Conservation (phyloP, 352 stramenopile genomes). For the Pythium rishiriense region DNA sequence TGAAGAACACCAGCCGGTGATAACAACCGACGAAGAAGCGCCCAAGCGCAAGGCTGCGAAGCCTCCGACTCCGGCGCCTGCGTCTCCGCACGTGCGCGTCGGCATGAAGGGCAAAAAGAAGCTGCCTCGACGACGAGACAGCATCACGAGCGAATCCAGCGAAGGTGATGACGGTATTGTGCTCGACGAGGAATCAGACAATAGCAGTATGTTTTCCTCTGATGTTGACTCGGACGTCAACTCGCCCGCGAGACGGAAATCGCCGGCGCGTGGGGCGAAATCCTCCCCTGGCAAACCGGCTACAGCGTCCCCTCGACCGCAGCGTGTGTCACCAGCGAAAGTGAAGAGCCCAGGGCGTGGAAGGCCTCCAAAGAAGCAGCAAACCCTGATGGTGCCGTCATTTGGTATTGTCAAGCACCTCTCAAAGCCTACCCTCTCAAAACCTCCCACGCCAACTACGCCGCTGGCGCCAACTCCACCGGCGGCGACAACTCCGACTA, state of each 20-base stretch:
- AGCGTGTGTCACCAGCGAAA: constrained; percentile 9
- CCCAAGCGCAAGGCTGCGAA: constrained; percentile 11
- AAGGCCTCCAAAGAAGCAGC: constrained; percentile 24
- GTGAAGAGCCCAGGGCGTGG: constrained; percentile 21
- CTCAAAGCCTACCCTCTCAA: constrained; percentile 10
- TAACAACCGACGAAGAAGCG: constrained; percentile 22
- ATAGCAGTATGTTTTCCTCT: constrained; percentile 28
- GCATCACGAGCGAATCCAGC: constrained; percentile 34
- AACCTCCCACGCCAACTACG: neutral
- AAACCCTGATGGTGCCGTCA: constrained; percentile 22
- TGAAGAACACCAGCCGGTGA: constrained; percentile 29
- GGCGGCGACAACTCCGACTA: neutral
- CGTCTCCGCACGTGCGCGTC: constrained; percentile 7
- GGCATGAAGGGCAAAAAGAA: constrained; percentile 22
- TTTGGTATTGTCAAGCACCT: constrained; percentile 28
- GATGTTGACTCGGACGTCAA: constrained; percentile 23
- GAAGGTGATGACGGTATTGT: constrained; percentile 28
- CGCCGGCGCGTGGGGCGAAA: neutral
- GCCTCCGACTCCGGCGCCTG: constrained; percentile 16
- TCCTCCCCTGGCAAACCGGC: neutral
- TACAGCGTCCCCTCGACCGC: neutral
- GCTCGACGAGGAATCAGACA: constrained; percentile 28
- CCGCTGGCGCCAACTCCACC: neutral
- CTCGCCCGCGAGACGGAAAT: constrained; percentile 9
- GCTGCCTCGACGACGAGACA: constrained; percentile 35